Percentiles rank a stretch among this genome's conserved stretches.
These are phyloP conservation scores for Agastache rugosa DNA, from an alignment of 257 asterid genomes.

Conservation along the genomic window DNA sequence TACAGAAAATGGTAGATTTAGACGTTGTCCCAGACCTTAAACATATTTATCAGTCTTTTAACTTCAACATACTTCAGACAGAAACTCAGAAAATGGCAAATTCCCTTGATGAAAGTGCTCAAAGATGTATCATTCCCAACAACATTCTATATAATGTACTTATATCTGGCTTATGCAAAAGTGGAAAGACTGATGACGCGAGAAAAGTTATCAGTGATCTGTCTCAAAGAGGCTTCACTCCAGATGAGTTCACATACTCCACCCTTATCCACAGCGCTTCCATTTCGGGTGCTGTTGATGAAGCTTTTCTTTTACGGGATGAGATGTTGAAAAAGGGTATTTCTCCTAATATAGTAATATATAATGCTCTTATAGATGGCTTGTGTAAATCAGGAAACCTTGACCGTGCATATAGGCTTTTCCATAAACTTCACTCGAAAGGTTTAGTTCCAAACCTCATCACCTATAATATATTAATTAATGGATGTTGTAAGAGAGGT, in stretches of 20 bases:
- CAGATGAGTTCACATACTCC: constrained; percentile 88
- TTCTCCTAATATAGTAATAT: constrained; percentile 72
- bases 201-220: constrained; percentile 52
- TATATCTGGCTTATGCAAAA: constrained; percentile 78
- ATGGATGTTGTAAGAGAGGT: constrained; percentile 67
- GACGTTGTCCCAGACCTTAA: constrained; percentile 55
- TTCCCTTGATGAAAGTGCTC: constrained; percentile 58
- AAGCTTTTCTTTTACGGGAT: constrained; percentile 83
- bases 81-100: constrained; percentile 54
- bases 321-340: constrained; percentile 82
- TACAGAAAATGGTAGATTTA: constrained; percentile 65
- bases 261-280: constrained; percentile 72
- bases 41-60: constrained; percentile 47
- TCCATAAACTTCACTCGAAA: constrained; percentile 69
- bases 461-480: constrained; percentile 80
- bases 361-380: constrained; percentile 84
- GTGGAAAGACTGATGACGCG: constrained; percentile 77
- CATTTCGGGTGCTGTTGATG: constrained; percentile 66
- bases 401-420: constrained; percentile 78
- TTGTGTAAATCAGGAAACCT: constrained; percentile 81
- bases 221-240: constrained; percentile 65
- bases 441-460: constrained; percentile 65
- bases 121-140: constrained; percentile 53
- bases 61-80: constrained; percentile 35
- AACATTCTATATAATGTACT: constrained; percentile 70